phyloP scores from a whole-genome alignment of 2,329 filamentous ascomycete species.

The Curvularia spicifera region DNA sequence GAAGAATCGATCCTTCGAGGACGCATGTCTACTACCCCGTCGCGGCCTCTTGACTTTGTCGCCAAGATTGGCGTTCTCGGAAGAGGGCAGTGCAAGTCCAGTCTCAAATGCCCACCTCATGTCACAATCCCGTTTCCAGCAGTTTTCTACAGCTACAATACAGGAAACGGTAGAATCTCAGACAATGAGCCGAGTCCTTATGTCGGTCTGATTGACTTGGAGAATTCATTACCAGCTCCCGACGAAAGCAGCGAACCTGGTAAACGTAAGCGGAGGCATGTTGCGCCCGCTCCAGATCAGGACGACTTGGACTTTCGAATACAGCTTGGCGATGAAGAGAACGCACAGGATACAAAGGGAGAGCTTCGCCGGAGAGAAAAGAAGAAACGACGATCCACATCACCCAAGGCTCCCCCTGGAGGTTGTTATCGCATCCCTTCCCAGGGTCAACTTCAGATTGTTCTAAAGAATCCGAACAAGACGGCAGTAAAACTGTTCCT shows the following conservation, averaged over 20 bases:
- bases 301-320: slow-evolving; percentile 36
- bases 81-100: slow-evolving; percentile 85
- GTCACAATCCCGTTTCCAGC: slow-evolving; percentile 90
- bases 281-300: slow-evolving; percentile 28
- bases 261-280: slow-evolving; percentile 51
- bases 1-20: slow-evolving; percentile 95
- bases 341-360: slow-evolving; percentile 25
- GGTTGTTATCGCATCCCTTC: slow-evolving; percentile 94
- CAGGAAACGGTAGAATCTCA: slow-evolving; percentile 68
- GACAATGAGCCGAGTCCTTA: slow-evolving; percentile 95
- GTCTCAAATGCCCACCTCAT: slow-evolving; percentile 83
- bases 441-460: slow-evolving; percentile 91
- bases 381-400: slow-evolving; percentile 62
- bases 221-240: slow-evolving; percentile 71
- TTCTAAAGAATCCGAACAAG: slow-evolving; percentile 98
- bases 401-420: slow-evolving; percentile 74
- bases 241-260: slow-evolving; percentile 52
- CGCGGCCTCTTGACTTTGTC: slow-evolving; percentile 88
- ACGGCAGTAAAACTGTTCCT: slow-evolving; percentile 96
- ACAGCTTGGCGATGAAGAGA: slow-evolving; percentile 26
- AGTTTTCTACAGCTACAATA: slow-evolving; percentile 92
- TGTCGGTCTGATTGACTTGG: slow-evolving; percentile 89
- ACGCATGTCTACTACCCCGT: slow-evolving; percentile 95
- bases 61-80: slow-evolving; percentile 95
- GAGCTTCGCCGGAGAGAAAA: slow-evolving; percentile 60